Conservation (phyloP, 1,139 yeast genomes). For the Taphrina communis region DNA sequence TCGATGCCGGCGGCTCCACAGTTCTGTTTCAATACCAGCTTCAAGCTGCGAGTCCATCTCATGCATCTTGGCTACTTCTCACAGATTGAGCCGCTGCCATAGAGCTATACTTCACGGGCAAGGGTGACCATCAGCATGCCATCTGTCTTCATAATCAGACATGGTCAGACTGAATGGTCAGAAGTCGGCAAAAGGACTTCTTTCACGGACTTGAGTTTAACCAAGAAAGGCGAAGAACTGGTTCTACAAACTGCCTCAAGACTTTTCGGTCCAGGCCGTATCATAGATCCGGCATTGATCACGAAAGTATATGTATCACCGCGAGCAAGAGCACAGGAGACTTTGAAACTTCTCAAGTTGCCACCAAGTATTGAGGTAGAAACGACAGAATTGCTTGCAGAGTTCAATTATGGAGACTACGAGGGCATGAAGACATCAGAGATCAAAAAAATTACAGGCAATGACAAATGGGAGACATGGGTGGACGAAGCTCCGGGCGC, state of each 20-base stretch:
- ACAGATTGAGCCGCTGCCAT: no score
- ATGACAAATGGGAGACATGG: constrained; percentile 92
- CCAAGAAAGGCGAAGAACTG: constrained; percentile 76
- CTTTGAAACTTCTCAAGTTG: constrained; percentile 63
- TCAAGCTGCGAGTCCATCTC: no score
- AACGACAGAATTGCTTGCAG: constrained; percentile 69
- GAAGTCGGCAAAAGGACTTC: constrained; percentile 91
- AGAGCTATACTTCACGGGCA: background rate
- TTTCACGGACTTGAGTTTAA: constrained; percentile 76
- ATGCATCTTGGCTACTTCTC: no score
- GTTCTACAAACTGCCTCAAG: constrained; percentile 75
- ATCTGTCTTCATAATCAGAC: constrained; percentile 24
- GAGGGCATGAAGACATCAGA: constrained; percentile 79
- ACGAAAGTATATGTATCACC: constrained; percentile 78
- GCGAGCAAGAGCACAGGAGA: constrained; percentile 74
- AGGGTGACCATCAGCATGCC: background rate
- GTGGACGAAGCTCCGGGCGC: constrained; percentile 92
- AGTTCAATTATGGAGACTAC: constrained; percentile 96
- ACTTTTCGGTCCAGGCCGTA: constrained; percentile 65
- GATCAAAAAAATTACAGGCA: constrained; percentile 65
- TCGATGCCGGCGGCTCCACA: no score
- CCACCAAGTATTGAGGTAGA: constrained; percentile 51
- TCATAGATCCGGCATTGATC: constrained; percentile 68
- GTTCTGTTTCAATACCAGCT: no score
- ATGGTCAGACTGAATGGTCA: constrained; percentile 92